Base-by-base conservation (phyloP, 495 filamentous ascomycete genomes). In the Thermothielavioides terrestris region DNA sequence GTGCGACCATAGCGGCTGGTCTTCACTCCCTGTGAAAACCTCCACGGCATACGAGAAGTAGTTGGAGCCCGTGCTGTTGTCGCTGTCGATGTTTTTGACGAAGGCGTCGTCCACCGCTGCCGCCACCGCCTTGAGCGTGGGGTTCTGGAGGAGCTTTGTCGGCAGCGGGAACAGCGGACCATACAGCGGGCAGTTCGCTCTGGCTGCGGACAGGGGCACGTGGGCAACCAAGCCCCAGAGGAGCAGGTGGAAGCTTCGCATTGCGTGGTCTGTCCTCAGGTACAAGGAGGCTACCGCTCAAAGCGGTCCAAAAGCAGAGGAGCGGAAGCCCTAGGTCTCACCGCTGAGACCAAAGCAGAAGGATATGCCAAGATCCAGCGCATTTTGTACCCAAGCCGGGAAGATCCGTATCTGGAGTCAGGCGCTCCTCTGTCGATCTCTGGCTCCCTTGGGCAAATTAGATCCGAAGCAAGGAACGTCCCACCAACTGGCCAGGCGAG, bases 11-110 rank as follows among this genome's bases (percentile, higher is more conserved):
- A 76, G 42, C 1, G 74, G 67, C 6, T 62, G 50, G 30, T 67
- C 60, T 17, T 68, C 60, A 26, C 67, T 64, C 0, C 62, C 64
- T 0, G 73, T 69, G 50, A 76, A 78, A 4, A 78, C 55, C 27
- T 71, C 68, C 14, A 77, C 58, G 9, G 71, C 68, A 50, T 75
- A 77, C 0, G 77, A 78, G 39, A 72, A 62, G n/a, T 42, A 26
- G 12, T 53, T 70, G 1, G 66, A 59, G 7, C 70, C 60, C 0
- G 60, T 60, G n/a, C 46, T 56, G 28, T 65, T 72, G 27, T 59
- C 54, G 28, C 62, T 57, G 35, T 70, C 67, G 46, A 70, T 66
- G 48, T 63, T 56, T 15, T 61, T 20, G 14, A 27, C 12, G 21
- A 74, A 60, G 2, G 64, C 43, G 14, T 54, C 52, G 39, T 69